Conservation (phyloP, 768 basidiomycete genomes). For the Gymnopilus dilepis region DNA sequence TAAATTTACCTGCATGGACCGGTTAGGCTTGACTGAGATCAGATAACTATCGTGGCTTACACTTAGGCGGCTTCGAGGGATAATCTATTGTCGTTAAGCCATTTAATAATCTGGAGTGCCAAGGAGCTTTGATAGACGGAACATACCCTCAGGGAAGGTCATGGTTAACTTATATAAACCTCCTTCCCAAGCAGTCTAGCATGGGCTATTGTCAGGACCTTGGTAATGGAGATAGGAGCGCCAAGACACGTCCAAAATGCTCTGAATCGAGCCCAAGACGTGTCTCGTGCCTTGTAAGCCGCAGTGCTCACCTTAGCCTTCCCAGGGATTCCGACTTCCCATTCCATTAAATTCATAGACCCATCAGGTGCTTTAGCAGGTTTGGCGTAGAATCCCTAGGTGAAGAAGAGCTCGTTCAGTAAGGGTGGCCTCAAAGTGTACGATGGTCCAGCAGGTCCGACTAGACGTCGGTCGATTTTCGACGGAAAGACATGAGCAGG, state of each 20-base stretch:
- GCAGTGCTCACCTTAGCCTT: constrained; percentile 71
- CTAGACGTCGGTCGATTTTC: not conserved
- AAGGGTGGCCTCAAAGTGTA: not conserved
- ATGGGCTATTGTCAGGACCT: not conserved
- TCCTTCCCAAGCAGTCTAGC: constrained; percentile 94
- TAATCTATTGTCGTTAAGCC: constrained; percentile 60
- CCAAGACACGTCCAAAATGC: constrained; percentile 22
- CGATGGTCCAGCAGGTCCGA: not conserved
- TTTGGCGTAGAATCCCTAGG: constrained; percentile 95
- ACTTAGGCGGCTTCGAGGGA: constrained; percentile 94
- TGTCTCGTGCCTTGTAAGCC: constrained; percentile 14
- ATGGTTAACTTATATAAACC: constrained; percentile 94
- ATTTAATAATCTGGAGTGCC: not conserved
- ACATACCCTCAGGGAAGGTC: constrained; percentile 95
- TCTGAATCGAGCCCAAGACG: constrained; percentile 13
- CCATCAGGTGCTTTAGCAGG: constrained; percentile 91
- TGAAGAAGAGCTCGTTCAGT: constrained; percentile 1
- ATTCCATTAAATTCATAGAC: constrained; percentile 94
- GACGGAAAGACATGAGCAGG: not conserved
- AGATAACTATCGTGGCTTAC: constrained; percentile 47
- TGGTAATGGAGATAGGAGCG: constrained; percentile 3
- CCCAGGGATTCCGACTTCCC: constrained; percentile 99
- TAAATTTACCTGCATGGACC: constrained; percentile 82
- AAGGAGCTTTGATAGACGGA: not conserved
- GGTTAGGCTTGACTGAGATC: not conserved